Base-by-base conservation (phyloP, 306 rosid species). In the Abrus precatorius region DNA sequence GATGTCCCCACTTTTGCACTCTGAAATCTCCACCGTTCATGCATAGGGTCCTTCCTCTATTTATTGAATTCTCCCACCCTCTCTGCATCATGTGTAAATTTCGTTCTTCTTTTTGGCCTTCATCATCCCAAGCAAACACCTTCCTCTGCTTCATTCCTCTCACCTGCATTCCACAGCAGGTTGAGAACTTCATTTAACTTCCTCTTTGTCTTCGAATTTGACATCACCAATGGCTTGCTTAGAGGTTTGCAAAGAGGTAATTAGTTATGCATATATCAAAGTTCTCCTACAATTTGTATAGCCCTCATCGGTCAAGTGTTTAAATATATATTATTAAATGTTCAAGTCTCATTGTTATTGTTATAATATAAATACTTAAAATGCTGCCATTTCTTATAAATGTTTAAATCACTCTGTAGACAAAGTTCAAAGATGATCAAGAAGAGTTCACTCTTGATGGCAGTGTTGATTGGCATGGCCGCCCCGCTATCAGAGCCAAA, bases 381-480 rank as follows among this genome's bases (percentile, higher is more conserved):
- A 54, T 80, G 41, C 9, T 41, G 41, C 1, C 66, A 38, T 72
- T 72, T 71, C 33, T 32, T n/a, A 10, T 6, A n/a, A 43, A 9
- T 60, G 36, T 7, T 66, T 11, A 47, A 67, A 80, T 81, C 40
- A 67, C 20, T 59, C 0, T 76, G 40, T 83, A 88, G 97, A 72
- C 49, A 1, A 86, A 90, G 50, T 88, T 75, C 53, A 85, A 89
- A 84, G 90, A 85, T 61, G 98, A 87, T 29, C 32, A 72, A 80
- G 91, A 89, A 29, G 87, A 56, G 36, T 47, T 68, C 54, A 91
- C 97, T 68, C 89, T 87, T 85, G 99, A 95, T 87, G 97, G 99
- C 1, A 90, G 88, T 28, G 91, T 93, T 59, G 99, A 92, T 78
- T 88, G 89, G 98, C 89, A 88, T 82, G 97, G 96, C 32, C 85